Evolutionary conservation across 169 alveolate genomes (phyloP), one percentile per base, ranked within the genome.

Genomic region (Fabrea salina): DNA sequence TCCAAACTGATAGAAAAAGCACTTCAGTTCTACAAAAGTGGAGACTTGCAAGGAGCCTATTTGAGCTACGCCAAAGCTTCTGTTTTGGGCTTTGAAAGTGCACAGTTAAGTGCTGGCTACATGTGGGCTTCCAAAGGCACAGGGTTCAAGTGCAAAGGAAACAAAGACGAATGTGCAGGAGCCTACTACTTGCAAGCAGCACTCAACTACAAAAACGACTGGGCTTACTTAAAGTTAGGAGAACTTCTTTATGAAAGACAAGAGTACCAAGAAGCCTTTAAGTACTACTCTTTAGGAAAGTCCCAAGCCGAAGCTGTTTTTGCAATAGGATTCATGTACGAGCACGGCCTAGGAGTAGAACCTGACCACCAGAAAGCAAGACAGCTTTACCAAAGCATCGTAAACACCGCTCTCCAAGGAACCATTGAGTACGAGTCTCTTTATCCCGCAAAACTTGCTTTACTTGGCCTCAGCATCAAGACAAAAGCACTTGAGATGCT

Each of bases 31-130:
- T 64, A 37, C 30, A 0, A 22, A 0, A 37, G 41, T 64, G 56
- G 54, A 30, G 75, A 64, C 32, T 16, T 35, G 7, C 57, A 64
- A 40, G 75, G 75, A 37, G 75, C 75, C 4, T 64, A 22, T 64
- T 40, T 32, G 75, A 19, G 25, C 30, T 35, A 19, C 32, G n/a
- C 41, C 19, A 7, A 39, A 16, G 50, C 43, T 5, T 51, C 75
- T 0, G 27, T 37, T 40, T 35, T 64, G 13, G 75, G 75, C 5
- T 16, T 37, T 37, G 75, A 64, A 32, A 19, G 19, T 40, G 27
- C 75, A 16, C 27, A 37, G 27, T 13, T 64, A 0, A 40, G 57
- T n/a, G 47, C 41, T 0, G 75, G 47, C 1, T 64, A 64, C 41
- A 64, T 64, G 75, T 64, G 27, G 27, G 75, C 35, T 39, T 39